Conservation (phyloP, 2,329 filamentous ascomycete genomes). For the Fusarium graminum region DNA sequence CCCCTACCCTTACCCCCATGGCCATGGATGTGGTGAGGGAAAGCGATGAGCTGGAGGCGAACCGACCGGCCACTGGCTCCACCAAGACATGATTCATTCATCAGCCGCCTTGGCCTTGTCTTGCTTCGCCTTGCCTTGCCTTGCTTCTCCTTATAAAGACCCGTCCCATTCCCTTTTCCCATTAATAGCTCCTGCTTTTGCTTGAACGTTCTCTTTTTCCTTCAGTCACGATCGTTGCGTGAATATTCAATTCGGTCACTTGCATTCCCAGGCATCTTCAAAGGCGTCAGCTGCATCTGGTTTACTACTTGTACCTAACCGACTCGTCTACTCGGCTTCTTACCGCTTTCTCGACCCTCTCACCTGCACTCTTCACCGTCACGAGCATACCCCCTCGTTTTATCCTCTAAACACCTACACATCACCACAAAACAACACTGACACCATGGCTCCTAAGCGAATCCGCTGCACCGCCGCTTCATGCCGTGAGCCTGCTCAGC, state of each 20-base stretch:
- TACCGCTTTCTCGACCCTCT: slow-evolving; percentile 5
- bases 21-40: slow-evolving; percentile 38
- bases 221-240: slow-evolving; percentile 38
- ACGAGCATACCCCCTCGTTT: slow-evolving; percentile 22
- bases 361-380: slow-evolving; percentile 25
- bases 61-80: slow-evolving; percentile 45
- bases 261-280: slow-evolving; percentile 26
- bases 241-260: slow-evolving; percentile 30
- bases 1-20: slow-evolving; percentile 28
- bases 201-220: slow-evolving; percentile 28
- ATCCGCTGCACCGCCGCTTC: slow-evolving; percentile 89
- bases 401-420: slow-evolving; percentile 11
- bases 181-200: slow-evolving; percentile 1
- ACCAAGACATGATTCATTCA: slow-evolving; percentile 51
- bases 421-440: slow-evolving; percentile 16
- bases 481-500: slow-evolving; percentile 88
- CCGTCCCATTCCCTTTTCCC: slow-evolving; percentile 25
- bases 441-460: slow-evolving; percentile 77
- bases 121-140: slow-evolving; percentile 20
- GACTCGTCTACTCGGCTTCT: neutral
- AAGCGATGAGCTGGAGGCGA: slow-evolving; percentile 45
- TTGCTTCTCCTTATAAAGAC: slow-evolving; percentile 47
- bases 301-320: slow-evolving; percentile 7
- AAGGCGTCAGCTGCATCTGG: slow-evolving; percentile 34
- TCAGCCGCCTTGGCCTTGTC: slow-evolving; percentile 45